Evolutionary conservation across 805 yeast species (phyloP).

Genomic region (Metschnikowia similis): DNA sequence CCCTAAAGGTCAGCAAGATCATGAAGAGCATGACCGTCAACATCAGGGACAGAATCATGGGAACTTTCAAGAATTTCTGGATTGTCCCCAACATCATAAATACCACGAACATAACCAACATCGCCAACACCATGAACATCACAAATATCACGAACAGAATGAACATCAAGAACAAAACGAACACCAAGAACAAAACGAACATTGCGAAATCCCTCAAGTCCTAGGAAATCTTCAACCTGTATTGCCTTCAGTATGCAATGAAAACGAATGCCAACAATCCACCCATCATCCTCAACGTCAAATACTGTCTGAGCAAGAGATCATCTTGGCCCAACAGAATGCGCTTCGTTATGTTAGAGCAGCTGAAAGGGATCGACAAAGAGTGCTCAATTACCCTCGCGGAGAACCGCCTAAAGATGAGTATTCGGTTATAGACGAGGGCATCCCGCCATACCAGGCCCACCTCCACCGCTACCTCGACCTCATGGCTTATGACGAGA

Average conservation of each 20-base stretch:
- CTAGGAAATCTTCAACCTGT: no score
- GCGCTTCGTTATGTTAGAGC: conserved; percentile 13
- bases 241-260: no score
- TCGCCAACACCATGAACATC: no score
- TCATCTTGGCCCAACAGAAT: not conserved
- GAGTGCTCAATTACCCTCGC: conserved; percentile 5
- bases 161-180: no score
- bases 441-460: conserved; percentile 21
- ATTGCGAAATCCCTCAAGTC: no score
- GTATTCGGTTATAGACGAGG: conserved; percentile 11
- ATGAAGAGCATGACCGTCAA: not conserved
- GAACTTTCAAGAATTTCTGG: no score
- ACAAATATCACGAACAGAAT: no score
- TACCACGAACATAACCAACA: no score
- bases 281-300: not conserved
- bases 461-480: conserved; percentile 19
- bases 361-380: conserved; percentile 16
- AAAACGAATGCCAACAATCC: no score
- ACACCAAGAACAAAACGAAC: no score
- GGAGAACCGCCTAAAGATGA: conserved; percentile 11
- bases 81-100: no score
- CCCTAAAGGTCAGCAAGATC: not conserved
- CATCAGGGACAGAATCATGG: no score
- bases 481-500: conserved; percentile 22
- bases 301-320: not conserved